These are phyloP conservation scores for Mortierella sp. DNA, from an alignment of 371 early-diverging fungal species.

Conservation along the genomic window DNA sequence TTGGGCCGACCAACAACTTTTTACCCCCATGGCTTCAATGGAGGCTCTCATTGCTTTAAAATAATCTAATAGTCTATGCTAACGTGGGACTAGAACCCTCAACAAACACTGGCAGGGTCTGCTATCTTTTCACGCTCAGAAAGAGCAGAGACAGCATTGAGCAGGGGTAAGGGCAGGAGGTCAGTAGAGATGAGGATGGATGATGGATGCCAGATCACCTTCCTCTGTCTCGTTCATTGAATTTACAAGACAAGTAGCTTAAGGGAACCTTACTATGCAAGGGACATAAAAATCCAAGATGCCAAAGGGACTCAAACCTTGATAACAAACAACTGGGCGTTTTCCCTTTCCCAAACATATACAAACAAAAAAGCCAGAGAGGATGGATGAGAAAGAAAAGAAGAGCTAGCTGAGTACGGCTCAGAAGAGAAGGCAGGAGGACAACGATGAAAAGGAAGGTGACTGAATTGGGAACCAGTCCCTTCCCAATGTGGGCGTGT, in stretches of 20 bases:
- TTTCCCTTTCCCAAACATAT: no score
- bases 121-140: no score
- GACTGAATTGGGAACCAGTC: not conserved
- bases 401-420: not conserved
- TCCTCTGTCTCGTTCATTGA: not conserved
- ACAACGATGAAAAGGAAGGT: not conserved
- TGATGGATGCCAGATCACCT: not conserved
- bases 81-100: not conserved
- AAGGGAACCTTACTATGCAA: not conserved
- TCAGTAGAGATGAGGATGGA: not conserved
- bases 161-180: not conserved
- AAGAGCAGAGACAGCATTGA: no score
- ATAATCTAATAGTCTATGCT: not conserved
- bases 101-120: not conserved
- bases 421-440: not conserved
- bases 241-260: not conserved
- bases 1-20: not conserved
- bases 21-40: not conserved
- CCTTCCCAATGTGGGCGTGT: not conserved
- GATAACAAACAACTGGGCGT: not conserved
- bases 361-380: not conserved
- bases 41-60: not conserved
- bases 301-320: conserved; percentile 6
- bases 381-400: not conserved
- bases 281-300: not conserved